Percentiles rank a stretch among this genome's conserved stretches.
These are phyloP conservation scores for Trichoderma sp. DNA, from an alignment of 2,329 filamentous ascomycete genomes.

Conservation along the genomic window DNA sequence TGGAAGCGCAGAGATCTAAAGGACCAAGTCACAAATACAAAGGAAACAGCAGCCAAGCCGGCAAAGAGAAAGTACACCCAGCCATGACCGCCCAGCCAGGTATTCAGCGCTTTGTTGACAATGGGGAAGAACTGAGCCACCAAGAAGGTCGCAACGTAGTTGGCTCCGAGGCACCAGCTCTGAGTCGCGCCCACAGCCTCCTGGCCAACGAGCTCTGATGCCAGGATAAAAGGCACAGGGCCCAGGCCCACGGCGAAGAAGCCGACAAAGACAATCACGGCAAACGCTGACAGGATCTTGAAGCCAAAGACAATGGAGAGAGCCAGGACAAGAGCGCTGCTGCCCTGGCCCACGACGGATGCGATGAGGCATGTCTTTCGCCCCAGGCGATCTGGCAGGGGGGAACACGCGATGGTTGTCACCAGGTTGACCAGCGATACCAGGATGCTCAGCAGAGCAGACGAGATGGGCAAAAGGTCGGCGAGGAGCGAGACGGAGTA, in stretches of 20 bases:
- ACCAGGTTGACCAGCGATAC: conserved; percentile 86
- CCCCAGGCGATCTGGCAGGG: conserved; percentile 82
- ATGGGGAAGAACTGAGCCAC: conserved; percentile 96
- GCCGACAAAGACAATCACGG: conserved; percentile 82
- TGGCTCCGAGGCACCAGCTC: conserved; percentile 81
- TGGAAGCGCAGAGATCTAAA: conserved; percentile 25
- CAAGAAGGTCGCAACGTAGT: conserved; percentile 87
- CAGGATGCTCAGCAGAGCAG: conserved; percentile 79
- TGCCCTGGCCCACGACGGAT: conserved; percentile 83
- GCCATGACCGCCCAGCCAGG: conserved; percentile 65
- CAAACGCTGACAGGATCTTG: conserved; percentile 75
- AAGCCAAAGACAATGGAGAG: conserved; percentile 74
- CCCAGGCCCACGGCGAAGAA: conserved; percentile 90
- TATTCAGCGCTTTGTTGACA: conserved; percentile 72
- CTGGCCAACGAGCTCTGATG: conserved; percentile 84
- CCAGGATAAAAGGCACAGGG: conserved; percentile 91
- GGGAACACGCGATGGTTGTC: conserved; percentile 78
- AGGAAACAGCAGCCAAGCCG: conserved; percentile 67
- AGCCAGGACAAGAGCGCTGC: conserved; percentile 74
- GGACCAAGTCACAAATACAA: conserved; percentile 64
- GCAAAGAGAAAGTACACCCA: conserved; percentile 94
- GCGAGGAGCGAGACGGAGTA: conserved; percentile 91
- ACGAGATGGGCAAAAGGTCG: conserved; percentile 77
- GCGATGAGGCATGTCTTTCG: conserved; percentile 82
- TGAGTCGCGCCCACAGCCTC: conserved; percentile 92